A percentile compares a stretch with the other conserved stretches of the same genome.
Evolutionary conservation across 345 rosid species (phyloP).

Genomic region (Linum trigynum): DNA sequence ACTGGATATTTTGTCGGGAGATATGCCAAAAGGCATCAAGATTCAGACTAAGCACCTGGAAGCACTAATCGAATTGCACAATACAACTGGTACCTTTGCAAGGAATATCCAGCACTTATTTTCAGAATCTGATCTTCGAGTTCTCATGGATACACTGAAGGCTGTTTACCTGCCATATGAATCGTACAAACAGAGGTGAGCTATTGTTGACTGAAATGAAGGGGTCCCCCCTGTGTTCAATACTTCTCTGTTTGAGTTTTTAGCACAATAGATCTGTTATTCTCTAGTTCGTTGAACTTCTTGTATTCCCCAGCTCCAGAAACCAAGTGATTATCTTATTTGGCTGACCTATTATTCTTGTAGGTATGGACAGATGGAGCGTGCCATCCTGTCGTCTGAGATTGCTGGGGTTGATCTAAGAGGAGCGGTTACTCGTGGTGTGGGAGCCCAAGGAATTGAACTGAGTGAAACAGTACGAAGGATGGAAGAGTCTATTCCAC

Average conservation of each 20-base stretch:
- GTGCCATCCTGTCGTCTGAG: constrained; percentile 79
- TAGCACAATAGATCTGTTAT: too few relatives aligned
- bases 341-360: constrained; percentile 8
- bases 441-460: constrained; percentile 98
- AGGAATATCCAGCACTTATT: constrained; percentile 85
- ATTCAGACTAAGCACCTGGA: constrained; percentile 91
- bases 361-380: constrained; percentile 95
- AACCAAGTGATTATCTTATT: background rate
- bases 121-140: constrained; percentile 71
- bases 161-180: constrained; percentile 86
- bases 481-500: constrained; percentile 98
- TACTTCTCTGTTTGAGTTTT: too few relatives aligned
- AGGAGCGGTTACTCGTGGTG: constrained; percentile 94
- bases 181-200: constrained; percentile 82
- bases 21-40: constrained; percentile 82
- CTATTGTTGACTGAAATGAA: background rate
- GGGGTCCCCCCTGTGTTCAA: background rate
- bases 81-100: constrained; percentile 73
- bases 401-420: constrained; percentile 90
- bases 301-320: background rate
- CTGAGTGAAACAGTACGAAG: constrained; percentile 95
- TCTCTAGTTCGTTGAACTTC: too few relatives aligned
- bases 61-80: constrained; percentile 84
- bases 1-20: constrained; percentile 80
- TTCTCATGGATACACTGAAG: constrained; percentile 74